Conservation (phyloP, 768 basidiomycete genomes). For the Omphalotus guepiniiformis region DNA sequence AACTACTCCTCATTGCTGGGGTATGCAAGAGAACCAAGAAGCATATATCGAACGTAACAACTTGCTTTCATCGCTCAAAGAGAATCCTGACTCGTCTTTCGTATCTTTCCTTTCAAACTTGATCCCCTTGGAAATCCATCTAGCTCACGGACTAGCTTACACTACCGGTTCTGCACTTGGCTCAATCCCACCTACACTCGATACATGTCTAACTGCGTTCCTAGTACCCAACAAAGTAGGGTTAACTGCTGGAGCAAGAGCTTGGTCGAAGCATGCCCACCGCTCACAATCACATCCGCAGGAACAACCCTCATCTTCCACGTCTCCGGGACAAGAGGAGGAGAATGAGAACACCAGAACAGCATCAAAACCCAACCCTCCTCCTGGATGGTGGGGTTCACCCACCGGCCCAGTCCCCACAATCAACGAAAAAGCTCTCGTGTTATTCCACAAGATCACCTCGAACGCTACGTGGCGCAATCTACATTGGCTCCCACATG, state of each 20-base stretch:
- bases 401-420: slow-evolving; percentile 47
- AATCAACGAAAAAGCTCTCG: slow-evolving; percentile 50
- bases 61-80: too few species aligned
- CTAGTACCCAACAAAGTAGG: slow-evolving; percentile 42
- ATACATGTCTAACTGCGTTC: slow-evolving; percentile 52
- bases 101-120: too few species aligned
- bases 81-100: too few species aligned
- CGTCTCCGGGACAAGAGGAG: slow-evolving; percentile 5
- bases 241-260: slow-evolving; percentile 55
- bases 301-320: not conserved
- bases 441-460: slow-evolving; percentile 51
- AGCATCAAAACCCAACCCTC: slow-evolving; percentile 16
- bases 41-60: too few species aligned
- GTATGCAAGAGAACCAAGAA: too few species aligned
- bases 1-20: too few species aligned
- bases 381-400: slow-evolving; percentile 55
- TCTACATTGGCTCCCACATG: slow-evolving; percentile 62
- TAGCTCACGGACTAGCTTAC: slow-evolving; percentile 51
- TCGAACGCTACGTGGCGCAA: slow-evolving; percentile 55
- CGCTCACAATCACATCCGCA: slow-evolving; percentile 31
- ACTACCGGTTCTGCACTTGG: slow-evolving; percentile 58
- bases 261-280: slow-evolving; percentile 66
- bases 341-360: not conserved
- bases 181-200: slow-evolving; percentile 40
- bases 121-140: slow-evolving; percentile 38